Evolutionary conservation across 2,329 filamentous ascomycete species (phyloP).

Genomic region (Ophiostoma quercus): DNA sequence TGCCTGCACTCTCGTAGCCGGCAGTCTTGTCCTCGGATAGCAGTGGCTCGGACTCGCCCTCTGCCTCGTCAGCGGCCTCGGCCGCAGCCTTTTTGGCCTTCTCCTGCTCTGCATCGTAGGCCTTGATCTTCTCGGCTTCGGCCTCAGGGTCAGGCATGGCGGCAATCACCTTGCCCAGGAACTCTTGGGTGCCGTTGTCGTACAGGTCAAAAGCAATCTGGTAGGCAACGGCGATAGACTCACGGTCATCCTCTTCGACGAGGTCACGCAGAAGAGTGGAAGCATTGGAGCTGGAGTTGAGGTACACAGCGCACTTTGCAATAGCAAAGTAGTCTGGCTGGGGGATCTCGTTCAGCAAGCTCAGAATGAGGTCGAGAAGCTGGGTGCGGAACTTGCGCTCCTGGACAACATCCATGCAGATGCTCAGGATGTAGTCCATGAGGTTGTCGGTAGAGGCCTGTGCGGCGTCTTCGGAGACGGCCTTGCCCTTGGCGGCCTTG

Average conservation of each 20-base stretch:
- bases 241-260: conserved; percentile 70
- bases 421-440: conserved; percentile 92
- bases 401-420: conserved; percentile 97
- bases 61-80: conserved; percentile 30
- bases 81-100: conserved; percentile 39
- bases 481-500: conserved; percentile 55
- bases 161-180: conserved; percentile 81
- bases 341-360: conserved; percentile 87
- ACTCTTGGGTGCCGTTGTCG: conserved; percentile 97
- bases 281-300: conserved; percentile 87
- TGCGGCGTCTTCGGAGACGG: conserved; percentile 62
- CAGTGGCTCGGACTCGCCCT: conserved; percentile 46
- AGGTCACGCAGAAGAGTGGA: conserved; percentile 78
- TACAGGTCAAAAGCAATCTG: conserved; percentile 98
- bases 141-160: conserved; percentile 59
- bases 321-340: conserved; percentile 97
- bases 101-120: not conserved
- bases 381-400: conserved; percentile 77
- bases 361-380: conserved; percentile 88
- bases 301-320: conserved; percentile 93
- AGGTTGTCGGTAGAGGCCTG: conserved; percentile 88
- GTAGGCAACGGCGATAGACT: conserved; percentile 80
- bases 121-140: conserved; percentile 31
- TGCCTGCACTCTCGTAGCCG: conserved; percentile 37
- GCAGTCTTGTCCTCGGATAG: conserved; percentile 40